A percentile compares a stretch with the other conserved stretches of the same genome.
Evolutionary conservation across 73 alveolate genomes (phyloP).

Genomic region (Tetrahymena borealis): DNA sequence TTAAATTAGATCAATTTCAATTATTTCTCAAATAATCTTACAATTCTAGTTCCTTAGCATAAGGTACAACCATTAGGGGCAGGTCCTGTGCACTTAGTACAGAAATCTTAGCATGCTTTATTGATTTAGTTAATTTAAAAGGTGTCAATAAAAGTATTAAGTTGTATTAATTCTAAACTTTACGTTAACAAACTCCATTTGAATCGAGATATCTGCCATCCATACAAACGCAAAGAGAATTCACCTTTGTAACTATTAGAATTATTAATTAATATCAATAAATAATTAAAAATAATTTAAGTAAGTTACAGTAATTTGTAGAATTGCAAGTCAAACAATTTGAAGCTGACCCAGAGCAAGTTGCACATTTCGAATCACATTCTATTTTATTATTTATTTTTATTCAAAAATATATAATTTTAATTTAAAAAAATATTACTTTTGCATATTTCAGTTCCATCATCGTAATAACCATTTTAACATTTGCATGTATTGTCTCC

Average conservation of each 20-base stretch:
- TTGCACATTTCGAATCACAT: not conserved
- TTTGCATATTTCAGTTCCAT: not conserved
- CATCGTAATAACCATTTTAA: not conserved
- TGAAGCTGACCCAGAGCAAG: not conserved
- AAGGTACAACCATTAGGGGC: not conserved
- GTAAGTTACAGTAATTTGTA: not conserved
- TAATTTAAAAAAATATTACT: not conserved
- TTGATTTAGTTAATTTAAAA: not conserved
- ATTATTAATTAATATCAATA: not conserved
- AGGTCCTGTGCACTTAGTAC: not conserved
- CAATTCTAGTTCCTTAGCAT: not conserved
- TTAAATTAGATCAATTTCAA: not conserved
- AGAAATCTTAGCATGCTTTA: not conserved
- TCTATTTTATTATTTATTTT: not conserved
- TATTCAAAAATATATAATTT: not conserved
- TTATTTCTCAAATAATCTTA: not conserved
- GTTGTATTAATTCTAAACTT: not conserved
- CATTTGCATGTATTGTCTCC: not conserved
- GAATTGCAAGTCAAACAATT: not conserved
- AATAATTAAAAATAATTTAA: not conserved
- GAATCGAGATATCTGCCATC: not conserved
- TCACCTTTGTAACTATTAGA: not conserved
- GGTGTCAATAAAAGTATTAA: too few relatives aligned
- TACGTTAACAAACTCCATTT: not conserved
- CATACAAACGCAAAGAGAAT: not conserved